phyloP scores from a whole-genome alignment of 169 alveolate species.

The Plasmodium vivax region DNA sequence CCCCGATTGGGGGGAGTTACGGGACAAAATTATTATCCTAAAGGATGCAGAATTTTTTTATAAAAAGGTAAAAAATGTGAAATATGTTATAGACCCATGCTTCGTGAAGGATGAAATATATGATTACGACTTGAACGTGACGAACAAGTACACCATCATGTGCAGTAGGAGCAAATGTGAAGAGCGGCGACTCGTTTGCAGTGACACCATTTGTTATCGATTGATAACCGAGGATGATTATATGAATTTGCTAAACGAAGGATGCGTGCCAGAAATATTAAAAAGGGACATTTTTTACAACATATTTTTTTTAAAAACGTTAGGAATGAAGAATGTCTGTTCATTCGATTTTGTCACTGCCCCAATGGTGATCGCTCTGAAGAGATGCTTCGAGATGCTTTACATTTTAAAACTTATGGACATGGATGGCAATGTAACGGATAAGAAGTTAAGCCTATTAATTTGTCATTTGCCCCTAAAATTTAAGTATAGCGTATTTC shows the following conservation, averaged over 20 bases:
- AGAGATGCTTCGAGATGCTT: slow-evolving; percentile 65
- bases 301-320: slow-evolving; percentile 45
- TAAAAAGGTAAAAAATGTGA: slow-evolving; percentile 40
- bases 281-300: slow-evolving; percentile 64
- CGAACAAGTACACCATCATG: slow-evolving; percentile 42
- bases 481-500: slow-evolving; percentile 57
- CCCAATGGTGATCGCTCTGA: slow-evolving; percentile 36
- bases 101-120: slow-evolving; percentile 59
- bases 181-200: slow-evolving; percentile 29
- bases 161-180: slow-evolving; percentile 69
- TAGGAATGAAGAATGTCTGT: slow-evolving; percentile 70
- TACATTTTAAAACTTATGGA: slow-evolving; percentile 66
- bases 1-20: slow-evolving; percentile 7
- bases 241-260: slow-evolving; percentile 24
- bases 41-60: slow-evolving; percentile 20
- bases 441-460: slow-evolving; percentile 65
- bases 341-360: slow-evolving; percentile 73
- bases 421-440: slow-evolving; percentile 70
- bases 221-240: slow-evolving; percentile 57
- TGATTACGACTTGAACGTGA: slow-evolving; percentile 53
- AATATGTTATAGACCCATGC: slow-evolving; percentile 68
- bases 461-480: slow-evolving; percentile 72
- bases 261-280: slow-evolving; percentile 59
- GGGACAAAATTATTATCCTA: slow-evolving; percentile 26
- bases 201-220: slow-evolving; percentile 40